phyloP scores from a whole-genome alignment of 345 rosid genomes.

The Lepidium didymum region DNA sequence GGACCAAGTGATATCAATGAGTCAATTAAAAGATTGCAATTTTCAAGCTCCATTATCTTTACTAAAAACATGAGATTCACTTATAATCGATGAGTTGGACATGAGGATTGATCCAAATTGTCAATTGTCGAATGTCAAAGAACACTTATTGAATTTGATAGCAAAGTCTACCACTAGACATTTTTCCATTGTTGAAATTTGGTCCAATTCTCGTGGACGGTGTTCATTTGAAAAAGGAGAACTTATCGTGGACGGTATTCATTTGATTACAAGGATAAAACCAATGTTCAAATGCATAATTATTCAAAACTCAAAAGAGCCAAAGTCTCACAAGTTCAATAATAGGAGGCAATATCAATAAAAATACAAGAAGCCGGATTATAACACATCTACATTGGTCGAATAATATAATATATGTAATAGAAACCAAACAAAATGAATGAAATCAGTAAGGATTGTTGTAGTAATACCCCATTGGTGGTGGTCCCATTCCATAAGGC shows the following conservation, averaged over 20 bases:
- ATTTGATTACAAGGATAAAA: not conserved
- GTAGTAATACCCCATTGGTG: constrained; percentile 46
- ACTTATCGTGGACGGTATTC: not conserved
- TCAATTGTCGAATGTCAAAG: not conserved
- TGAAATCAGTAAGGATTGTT: constrained; percentile 27
- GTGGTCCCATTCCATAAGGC: constrained; percentile 43
- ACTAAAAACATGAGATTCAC: not conserved
- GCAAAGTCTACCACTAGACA: not conserved
- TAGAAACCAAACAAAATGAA: constrained; percentile 13
- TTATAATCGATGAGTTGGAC: not conserved
- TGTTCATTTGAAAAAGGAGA: not conserved
- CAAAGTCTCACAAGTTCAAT: constrained; percentile 15
- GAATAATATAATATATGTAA: constrained; percentile 9
- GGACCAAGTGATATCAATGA: not conserved
- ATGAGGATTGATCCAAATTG: not conserved
- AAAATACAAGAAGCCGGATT: constrained; percentile 13
- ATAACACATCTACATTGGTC: constrained; percentile 24
- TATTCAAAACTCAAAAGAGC: constrained; percentile 13
- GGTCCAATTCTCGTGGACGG: not conserved
- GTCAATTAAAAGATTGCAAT: not conserved
- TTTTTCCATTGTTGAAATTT: not conserved
- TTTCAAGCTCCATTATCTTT: not conserved
- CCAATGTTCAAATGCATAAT: not conserved
- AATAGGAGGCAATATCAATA: not conserved
- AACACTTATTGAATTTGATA: not conserved